Base-by-base conservation (phyloP, 768 basidiomycete species). In the Phlebiopsis gigantea region DNA sequence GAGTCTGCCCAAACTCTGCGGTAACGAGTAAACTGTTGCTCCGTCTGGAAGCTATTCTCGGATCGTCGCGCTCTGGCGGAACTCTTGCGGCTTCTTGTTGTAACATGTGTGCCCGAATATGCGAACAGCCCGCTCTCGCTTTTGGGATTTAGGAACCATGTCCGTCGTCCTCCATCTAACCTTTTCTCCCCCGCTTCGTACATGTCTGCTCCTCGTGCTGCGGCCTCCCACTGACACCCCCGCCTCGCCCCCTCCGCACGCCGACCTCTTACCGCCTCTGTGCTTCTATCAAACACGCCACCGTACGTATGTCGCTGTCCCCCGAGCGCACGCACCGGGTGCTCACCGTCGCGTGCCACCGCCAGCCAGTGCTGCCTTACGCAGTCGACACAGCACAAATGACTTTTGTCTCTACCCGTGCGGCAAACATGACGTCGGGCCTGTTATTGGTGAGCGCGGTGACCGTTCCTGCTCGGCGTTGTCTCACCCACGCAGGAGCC, bases 401-500 rank as follows among this genome's bases (percentile, higher is more conserved):
- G 61, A 67, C 67, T 39, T 57, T 67, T 41, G 57, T 62, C 30
- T 56, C 62, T 43, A 61, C 56, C 59, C 62, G 57, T 48, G 65
- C 66, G 39, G 63, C 64, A 46, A 61, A 51, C 63, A 71, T 71
- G 69, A 67, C 70, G 46, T 68, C 69, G 15, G 67, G 69, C 19
- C 53, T 69, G 25, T 59, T 69, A 5, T 64, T 70, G 55, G 70
- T 70, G 52, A 58, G 68, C 60, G 21, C 49, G 41, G 4, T 24
- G n/a, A 10, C 41, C 24, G 43, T 52, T 19, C 28, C 25, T 34
- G 34, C 25, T 30, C 15, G 43, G 28, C 53, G n/a, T 39, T 29
- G 24, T 41, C 12, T 26, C 14, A 1, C 12, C 9, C 50, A 28
- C 34, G 39, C 56, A 74, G 73, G 70, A 73, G 46, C 63, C 72